Evolutionary conservation across 2,329 filamentous ascomycete species (phyloP), one percentile per base, ranked within the genome.

Genomic region (Metarhizium rileyi): DNA sequence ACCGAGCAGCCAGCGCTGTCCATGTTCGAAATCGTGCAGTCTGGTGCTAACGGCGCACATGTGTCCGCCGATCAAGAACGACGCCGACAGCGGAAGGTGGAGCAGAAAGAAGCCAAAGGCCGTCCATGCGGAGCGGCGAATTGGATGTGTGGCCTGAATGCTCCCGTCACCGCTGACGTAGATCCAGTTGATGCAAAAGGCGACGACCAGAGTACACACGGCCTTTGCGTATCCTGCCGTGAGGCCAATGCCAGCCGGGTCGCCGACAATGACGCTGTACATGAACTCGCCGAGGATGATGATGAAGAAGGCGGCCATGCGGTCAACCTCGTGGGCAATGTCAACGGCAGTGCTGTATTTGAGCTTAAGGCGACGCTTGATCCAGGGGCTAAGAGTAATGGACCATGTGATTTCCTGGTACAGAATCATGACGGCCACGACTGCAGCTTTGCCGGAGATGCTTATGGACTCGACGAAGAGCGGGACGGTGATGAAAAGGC

Each of bases 211-310:
- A 1, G 71, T 74, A 60, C 70, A 74, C n/a, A 72, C 63, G 4
- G 72, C 72, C 46, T 71, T 70, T 9, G 66, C 60, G 46, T 73
- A 68, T 4, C 68, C 64, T 1, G 63, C 46, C 23, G 71, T 74
- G 41, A 75, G 59, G 0, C 72, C 72, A 14, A 69, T 60, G 7
- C 69, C 72, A 1, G 72, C 70, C 41, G 71, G 70, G 26, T 69
- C 68, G 4, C 70, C 71, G 10, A 75, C 71, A 35, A 76, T 64
- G 44, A 75, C 71, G 50, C 67, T 66, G 52, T 73, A 74, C 16
- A 75, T 62, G 53, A 74, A 75, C 52, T 75, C 73, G 47, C 36
- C 73, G 0, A 76, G 66, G n/a, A 72, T 72, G 49, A 75, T 74
- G 53, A 76, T 75, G 57, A 71, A 74, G 53, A 76, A 75, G 14